Evolutionary conservation across 2,329 filamentous ascomycete genomes (phyloP), one percentile per base, ranked within the genome.

Genomic region (Teratosphaeria gauchensis): DNA sequence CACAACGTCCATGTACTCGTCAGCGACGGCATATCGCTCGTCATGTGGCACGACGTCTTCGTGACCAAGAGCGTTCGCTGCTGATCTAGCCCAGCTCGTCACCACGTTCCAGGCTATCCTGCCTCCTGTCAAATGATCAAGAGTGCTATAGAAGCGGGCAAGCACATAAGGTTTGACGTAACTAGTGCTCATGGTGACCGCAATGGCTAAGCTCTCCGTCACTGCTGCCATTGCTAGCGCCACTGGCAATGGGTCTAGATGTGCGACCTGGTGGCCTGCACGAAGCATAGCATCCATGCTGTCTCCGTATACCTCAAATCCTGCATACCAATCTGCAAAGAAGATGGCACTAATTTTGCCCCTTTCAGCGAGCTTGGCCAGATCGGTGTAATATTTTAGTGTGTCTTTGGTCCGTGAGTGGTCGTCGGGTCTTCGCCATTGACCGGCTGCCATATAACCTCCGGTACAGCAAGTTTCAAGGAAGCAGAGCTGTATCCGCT

Each of bases 131-230:
- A 88, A 72, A 68, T 88, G 86, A 65, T 89, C 86, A 0, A 88
- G 76, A 0, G 86, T 88, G 3, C 81, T 84, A 12, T 88, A 72
- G n/a, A 84, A 74, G 19, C 85, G 73, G 0, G 86, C 85, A n/a
- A 88, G 74, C 63, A 86, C 82, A 65, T 87, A 88, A 0, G 86
- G 85, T 66, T 84, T 80, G 68, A 88, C 85, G 61, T 88, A 88
- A 0, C 84, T 87, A 0, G 85, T 87, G 1, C 82, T 81, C 0
- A 85, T 80, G 0, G 86, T 88, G 1, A 88, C 82, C 0, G 85
- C 85, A 60, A 89, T 88, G 0, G 81, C 83, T 19, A 89, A 24
- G 11, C 21, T 28, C 21, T 24, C 21, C 21, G 51, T 52, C 30
- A 21, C 51, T 31, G 56, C 14, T 28, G 51, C 46, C 33, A 53